Evolutionary conservation across 75 land plant genomes (phyloP), one percentile per base, ranked within the genome.

Genomic region (Isoetes taiwanensis): DNA sequence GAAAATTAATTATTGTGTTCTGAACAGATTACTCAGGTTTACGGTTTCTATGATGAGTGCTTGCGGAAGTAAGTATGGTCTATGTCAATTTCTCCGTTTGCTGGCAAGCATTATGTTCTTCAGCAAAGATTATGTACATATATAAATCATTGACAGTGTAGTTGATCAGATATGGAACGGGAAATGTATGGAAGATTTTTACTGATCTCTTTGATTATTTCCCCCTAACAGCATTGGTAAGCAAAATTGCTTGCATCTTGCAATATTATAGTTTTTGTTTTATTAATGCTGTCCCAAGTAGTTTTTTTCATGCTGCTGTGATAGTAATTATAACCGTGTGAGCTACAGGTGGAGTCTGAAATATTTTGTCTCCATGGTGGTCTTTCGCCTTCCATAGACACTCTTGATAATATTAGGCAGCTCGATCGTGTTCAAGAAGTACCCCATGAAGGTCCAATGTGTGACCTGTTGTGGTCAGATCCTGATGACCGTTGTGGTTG

Each of bases 401-500:
- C 95, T 6, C 78, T 88, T 31, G 95, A 88, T 58, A 76, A 86
- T 68, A 81, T 88, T 20, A 64, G 95, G n/a, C 81, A 81, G 34
- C 89, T 88, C 67, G 94, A 87, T 17, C 84, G 94, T 62, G 94
- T 87, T 55, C 94, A 87, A 78, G 94, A 87, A 61, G 94, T 87
- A 27, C 91, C 91, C 30, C 91, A 86, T 58, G 91, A 86, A 63
- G 91, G 91, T 0, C 91, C 91, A 11, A 86, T 86, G 91, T 86
- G 91, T 59, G 91, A 86, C 57, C 75, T 86, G 23, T 43, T 86
- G 25, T 86, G 91, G 91, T 86, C 91, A 35, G 91, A 86, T 52
- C 91, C 87, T 2, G 91, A 86, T 75, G 91, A 88, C 63, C 80
- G 95, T 3, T 88, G 95, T 72, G 95, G 95, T n/a, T 88, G 95